A percentile compares a stretch with the other conserved stretches of the same genome.
Evolutionary conservation across 345 rosid genomes (phyloP).

Genomic region (Rubroshorea leprosula): DNA sequence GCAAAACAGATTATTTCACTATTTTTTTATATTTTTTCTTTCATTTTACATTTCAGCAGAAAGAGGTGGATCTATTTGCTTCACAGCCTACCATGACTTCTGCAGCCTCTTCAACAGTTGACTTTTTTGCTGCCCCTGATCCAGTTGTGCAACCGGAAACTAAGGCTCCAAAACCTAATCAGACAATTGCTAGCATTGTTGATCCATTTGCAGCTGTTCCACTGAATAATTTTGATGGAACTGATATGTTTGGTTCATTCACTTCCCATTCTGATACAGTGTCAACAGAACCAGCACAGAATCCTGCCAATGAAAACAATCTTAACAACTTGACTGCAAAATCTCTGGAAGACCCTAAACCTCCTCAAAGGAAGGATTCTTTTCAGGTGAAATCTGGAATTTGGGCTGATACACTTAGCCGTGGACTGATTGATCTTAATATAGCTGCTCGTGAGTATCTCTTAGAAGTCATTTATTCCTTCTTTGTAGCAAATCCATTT

Average conservation of each 20-base stretch:
- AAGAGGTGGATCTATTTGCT: conserved; percentile 43
- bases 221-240: conserved; percentile 68
- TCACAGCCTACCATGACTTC: conserved; percentile 40
- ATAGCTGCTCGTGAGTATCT: conserved; percentile 87
- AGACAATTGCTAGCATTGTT: conserved; percentile 31
- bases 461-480: conserved; percentile 2
- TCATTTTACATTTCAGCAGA: conserved; percentile 27
- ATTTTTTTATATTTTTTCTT: conserved; percentile 10
- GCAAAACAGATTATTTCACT: no score
- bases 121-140: conserved; percentile 50
- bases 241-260: conserved; percentile 81
- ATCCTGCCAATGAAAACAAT: conserved; percentile 29
- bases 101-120: conserved; percentile 50
- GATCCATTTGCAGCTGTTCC: conserved; percentile 92
- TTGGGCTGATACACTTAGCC: conserved; percentile 97
- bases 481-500: conserved; percentile 3
- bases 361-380: conserved; percentile 48
- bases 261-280: conserved; percentile 48
- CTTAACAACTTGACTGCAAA: conserved; percentile 33
- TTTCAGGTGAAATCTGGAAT: conserved; percentile 92
- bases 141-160: conserved; percentile 54
- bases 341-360: conserved; percentile 35
- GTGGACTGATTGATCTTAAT: conserved; percentile 95
- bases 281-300: conserved; percentile 40
- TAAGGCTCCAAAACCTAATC: conserved; percentile 29